Evolutionary conservation across 495 filamentous ascomycete genomes (phyloP).

Genomic region (Apiosordaria backusii): DNA sequence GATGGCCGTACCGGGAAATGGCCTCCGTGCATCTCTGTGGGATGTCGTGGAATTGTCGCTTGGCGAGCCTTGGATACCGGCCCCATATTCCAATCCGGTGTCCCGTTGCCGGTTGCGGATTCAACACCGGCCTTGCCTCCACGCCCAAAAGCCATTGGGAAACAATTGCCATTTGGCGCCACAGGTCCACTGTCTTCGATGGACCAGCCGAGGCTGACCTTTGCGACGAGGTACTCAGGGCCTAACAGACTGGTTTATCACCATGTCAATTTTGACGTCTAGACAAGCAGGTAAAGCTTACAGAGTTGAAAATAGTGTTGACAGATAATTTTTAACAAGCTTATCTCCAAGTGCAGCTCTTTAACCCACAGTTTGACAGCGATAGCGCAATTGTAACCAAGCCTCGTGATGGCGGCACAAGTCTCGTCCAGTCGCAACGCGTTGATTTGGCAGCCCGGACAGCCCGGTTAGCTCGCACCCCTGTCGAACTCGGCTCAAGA

Average conservation of each 20-base stretch:
- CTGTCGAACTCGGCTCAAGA: conserved; percentile 25
- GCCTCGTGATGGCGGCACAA: neutral
- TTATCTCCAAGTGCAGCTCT: neutral
- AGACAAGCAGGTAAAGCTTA: neutral
- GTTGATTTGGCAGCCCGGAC: conserved; percentile 1
- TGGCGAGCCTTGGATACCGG: conserved; percentile 2
- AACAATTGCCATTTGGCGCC: conserved; percentile 6
- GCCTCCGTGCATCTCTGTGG: conserved; percentile 6
- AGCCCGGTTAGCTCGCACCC: conserved; percentile 16
- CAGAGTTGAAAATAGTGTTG: neutral
- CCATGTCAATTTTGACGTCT: neutral
- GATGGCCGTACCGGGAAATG: conserved; percentile 11
- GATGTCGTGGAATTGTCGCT: conserved; percentile 3
- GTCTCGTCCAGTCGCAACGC: neutral
- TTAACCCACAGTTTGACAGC: neutral
- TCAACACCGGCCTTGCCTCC: conserved; percentile 8
- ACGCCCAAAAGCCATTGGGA: neutral
- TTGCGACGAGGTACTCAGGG: conserved; percentile 1
- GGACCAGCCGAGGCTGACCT: conserved; percentile 22
- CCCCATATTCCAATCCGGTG: conserved; percentile 2
- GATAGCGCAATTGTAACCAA: neutral
- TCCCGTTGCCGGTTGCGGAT: conserved; percentile 4
- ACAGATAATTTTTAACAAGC: neutral
- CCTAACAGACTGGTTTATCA: neutral
- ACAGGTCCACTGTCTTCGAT: conserved; percentile 8